Evolutionary conservation across 129 eudicot species (phyloP).

Genomic region (carrot (Daucus carota)): DH1_v3.0 NC_030385.2:45981001-45981500

Average conservation of each 20-base stretch:
- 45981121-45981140: neutral
- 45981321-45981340: neutral
- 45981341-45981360: neutral
- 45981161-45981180: neutral
- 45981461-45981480: neutral
- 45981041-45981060: neutral
- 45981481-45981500: neutral
- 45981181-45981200: neutral
- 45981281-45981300: neutral
- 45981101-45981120: neutral
- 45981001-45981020: too few relatives aligned
- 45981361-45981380: neutral
- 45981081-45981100: slow-evolving; percentile 28
- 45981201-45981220: neutral
- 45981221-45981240: too few relatives aligned
- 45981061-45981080: slow-evolving; percentile 18
- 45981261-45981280: too few relatives aligned
- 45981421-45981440: neutral
- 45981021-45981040: neutral
- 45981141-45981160: neutral
- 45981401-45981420: neutral
- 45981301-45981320: neutral
- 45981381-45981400: neutral
- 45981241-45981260: too few relatives aligned
- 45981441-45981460: neutral